phyloP scores from a whole-genome alignment of 116 monocot species.

The Trichopus zeylanicus region DNA sequence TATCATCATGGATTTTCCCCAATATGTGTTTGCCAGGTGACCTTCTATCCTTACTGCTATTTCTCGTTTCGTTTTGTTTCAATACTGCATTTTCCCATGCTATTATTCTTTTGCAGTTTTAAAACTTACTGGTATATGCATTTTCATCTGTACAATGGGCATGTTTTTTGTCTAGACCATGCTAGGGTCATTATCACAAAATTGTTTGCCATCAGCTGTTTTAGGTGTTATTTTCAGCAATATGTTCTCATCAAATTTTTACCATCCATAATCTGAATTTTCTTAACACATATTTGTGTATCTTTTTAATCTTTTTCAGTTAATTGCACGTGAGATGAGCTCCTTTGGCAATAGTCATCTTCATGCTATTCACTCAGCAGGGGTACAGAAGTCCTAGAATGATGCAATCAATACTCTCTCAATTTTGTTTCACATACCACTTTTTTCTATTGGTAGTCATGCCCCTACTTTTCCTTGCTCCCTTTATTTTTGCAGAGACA shows the following conservation, averaged over 20 bases:
- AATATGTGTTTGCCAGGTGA: no score
- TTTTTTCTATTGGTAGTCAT: background rate
- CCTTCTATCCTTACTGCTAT: no score
- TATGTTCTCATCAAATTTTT: no score
- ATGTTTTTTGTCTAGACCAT: background rate
- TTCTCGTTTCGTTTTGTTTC: no score
- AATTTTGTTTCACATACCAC: no score
- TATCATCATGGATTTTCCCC: no score
- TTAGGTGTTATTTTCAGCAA: no score
- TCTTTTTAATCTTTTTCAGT: constrained; percentile 21
- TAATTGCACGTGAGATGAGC: constrained; percentile 25
- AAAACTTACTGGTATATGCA: background rate
- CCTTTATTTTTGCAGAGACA: constrained; percentile 11
- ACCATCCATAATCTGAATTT: no score
- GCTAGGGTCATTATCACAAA: background rate
- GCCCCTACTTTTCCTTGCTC: background rate
- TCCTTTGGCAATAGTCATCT: constrained; percentile 17
- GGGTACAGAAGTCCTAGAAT: constrained; percentile 17
- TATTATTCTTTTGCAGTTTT: background rate
- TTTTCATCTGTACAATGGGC: background rate
- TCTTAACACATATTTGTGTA: background rate
- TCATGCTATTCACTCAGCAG: constrained; percentile 11
- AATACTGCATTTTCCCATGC: background rate
- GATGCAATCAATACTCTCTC: no score
- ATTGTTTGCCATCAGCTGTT: background rate